Percentiles rank a stretch among this genome's conserved stretches.
phyloP scores from a whole-genome alignment of 2,329 filamentous ascomycete species.

The Verticillium longisporum region DNA sequence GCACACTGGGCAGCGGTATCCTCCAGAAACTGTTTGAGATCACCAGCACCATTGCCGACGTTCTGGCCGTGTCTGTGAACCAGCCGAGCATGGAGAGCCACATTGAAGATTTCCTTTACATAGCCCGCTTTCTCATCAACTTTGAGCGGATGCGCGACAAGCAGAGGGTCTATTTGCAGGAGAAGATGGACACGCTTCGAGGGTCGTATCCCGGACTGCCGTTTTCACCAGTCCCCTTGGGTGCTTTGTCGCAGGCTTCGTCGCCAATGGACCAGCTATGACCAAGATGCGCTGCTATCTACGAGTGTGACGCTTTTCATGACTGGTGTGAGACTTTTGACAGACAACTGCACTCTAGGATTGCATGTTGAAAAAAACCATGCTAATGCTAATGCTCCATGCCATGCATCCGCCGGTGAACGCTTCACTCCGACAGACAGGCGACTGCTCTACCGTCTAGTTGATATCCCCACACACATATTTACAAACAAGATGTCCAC shows the following conservation, averaged over 20 bases:
- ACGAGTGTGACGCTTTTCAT: too few relatives aligned
- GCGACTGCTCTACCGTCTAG: background rate
- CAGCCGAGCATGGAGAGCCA: conserved; percentile 37
- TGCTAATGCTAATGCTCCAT: too few relatives aligned
- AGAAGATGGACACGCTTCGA: conserved; percentile 27
- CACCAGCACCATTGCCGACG: conserved; percentile 52
- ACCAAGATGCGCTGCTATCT: background rate
- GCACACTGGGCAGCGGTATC: conserved; percentile 49
- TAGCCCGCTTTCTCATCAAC: conserved; percentile 42
- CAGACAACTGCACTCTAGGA: background rate
- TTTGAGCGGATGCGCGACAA: conserved; percentile 40
- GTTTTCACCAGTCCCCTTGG: background rate
- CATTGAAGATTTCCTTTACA: conserved; percentile 46
- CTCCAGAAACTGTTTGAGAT: conserved; percentile 55
- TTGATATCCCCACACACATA: background rate
- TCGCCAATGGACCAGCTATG: background rate
- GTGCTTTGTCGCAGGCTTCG: background rate
- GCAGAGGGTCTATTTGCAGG: conserved; percentile 31
- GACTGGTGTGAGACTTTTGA: background rate
- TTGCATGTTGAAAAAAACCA: background rate
- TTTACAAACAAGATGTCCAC: background rate
- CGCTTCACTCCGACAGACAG: background rate
- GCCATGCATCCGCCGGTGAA: background rate
- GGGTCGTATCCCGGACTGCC: background rate
- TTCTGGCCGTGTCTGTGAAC: conserved; percentile 42